phyloP scores from a whole-genome alignment of 139 green algal genomes.

The Chara braunii region DNA sequence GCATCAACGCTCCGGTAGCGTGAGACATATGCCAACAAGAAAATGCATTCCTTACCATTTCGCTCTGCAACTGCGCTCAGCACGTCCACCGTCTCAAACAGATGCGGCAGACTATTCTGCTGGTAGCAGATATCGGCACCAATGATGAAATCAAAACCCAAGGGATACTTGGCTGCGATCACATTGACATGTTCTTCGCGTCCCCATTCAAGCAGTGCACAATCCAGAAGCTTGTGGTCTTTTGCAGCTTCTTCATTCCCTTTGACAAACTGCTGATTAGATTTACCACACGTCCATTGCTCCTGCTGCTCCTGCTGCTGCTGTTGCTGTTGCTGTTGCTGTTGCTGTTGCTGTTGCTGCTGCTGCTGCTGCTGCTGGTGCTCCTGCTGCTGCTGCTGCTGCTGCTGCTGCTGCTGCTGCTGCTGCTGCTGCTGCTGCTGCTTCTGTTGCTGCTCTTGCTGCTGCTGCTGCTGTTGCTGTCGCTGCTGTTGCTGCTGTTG shows the following conservation, averaged over 20 bases:
- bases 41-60: too few relatives aligned
- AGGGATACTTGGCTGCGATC: neutral
- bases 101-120: neutral
- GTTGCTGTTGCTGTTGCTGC: neutral
- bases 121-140: constrained; percentile 4
- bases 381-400: neutral
- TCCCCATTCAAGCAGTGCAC: neutral
- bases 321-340: neutral
- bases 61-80: too few relatives aligned
- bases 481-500: too few relatives aligned
- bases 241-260: neutral
- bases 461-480: neutral
- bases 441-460: neutral
- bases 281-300: neutral
- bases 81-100: neutral
- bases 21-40: too few relatives aligned
- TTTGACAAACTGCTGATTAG: neutral
- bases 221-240: neutral
- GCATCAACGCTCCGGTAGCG: too few relatives aligned
- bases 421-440: neutral
- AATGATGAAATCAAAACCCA: neutral
- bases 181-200: neutral
- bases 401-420: neutral
- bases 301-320: neutral
- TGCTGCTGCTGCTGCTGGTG: neutral